Base-by-base conservation (phyloP, 2,329 filamentous ascomycete species). In the Hymenoscyphus scutula region DNA sequence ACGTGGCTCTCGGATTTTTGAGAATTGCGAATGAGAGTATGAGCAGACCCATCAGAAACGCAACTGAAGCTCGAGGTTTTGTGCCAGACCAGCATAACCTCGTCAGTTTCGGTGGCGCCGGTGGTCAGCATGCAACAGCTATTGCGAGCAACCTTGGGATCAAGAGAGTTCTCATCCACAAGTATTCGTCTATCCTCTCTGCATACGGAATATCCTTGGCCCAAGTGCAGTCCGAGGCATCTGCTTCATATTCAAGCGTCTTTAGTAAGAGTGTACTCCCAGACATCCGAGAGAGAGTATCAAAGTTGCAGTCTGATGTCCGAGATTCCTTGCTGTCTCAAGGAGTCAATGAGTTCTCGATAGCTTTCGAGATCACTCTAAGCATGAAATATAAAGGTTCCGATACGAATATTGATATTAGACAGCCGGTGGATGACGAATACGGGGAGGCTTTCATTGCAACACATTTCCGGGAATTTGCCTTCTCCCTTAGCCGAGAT, bases 161-260 rank as follows among this genome's bases (percentile, higher is more conserved):
- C 66, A 85, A 83, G 19, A 91, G 94, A 73, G 93, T 96, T 25
- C 80, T 97, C 8, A 82, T 96, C 2, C 92, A 96, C 74, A 82
- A 89, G 59, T 95, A 96, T 74, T 96, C 91, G 0, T 94, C 90
- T 0, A 90, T 97, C 0, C 80, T 96, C 0, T 96, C 91, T 0
- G 92, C 92, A 0, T 96, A 96, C 67, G 92, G 92, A 10, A 96
- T 96, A 89, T 91, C 92, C 0, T 78, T 97, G 5, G 92, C 92
- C 10, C 38, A 45, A 13, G 8, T 45, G 19, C 38, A 45, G n/a
- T 45, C 38, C 19, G 38, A 45, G n/a, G 38, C 38, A 8, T 45
- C 38, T 45, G 38, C 38, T 23, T n/a, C 38, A 45, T 45, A 45
- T 45, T n/a, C 38, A 45, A 19, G 38, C n/a, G 38, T 45, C 38